phyloP scores from a whole-genome alignment of 768 basidiomycete genomes.

The Trichaptum fuscoviolaceum region DNA sequence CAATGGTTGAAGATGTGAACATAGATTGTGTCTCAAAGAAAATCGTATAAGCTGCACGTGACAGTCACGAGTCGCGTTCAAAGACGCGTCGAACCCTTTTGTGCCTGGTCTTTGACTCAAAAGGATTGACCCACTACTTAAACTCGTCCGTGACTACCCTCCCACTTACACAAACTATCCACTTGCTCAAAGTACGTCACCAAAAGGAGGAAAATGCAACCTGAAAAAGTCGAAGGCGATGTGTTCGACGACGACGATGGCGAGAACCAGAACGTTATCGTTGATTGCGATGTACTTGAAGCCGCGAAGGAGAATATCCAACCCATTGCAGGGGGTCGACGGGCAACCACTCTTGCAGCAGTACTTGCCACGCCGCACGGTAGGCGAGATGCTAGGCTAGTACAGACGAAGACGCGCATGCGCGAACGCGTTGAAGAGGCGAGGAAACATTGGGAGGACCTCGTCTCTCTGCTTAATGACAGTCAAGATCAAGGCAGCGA shows the following conservation, averaged over 20 bases:
- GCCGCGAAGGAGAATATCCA: conserved; percentile 86
- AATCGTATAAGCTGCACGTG: background rate
- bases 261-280: conserved; percentile 33
- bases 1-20: background rate
- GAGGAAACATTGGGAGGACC: background rate
- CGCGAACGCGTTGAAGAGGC: conserved; percentile 70
- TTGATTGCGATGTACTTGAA: conserved; percentile 78
- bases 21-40: too few relatives aligned
- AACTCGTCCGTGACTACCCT: background rate
- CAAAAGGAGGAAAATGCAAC: background rate
- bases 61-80: background rate
- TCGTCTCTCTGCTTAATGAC: background rate
- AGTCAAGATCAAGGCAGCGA: background rate
- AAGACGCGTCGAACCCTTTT: background rate
- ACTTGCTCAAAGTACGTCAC: background rate
- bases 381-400: conserved; percentile 65
- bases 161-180: background rate
- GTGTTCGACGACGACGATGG: conserved; percentile 29
- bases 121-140: background rate
- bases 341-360: conserved; percentile 71
- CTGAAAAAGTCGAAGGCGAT: conserved; percentile 29
- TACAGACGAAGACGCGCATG: conserved; percentile 57
- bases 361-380: conserved; percentile 73
- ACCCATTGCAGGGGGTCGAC: conserved; percentile 72
- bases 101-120: background rate